These are phyloP conservation scores for Cardiospermum halicacabum DNA, from an alignment of 345 rosid genomes.

Conservation along the genomic window DNA sequence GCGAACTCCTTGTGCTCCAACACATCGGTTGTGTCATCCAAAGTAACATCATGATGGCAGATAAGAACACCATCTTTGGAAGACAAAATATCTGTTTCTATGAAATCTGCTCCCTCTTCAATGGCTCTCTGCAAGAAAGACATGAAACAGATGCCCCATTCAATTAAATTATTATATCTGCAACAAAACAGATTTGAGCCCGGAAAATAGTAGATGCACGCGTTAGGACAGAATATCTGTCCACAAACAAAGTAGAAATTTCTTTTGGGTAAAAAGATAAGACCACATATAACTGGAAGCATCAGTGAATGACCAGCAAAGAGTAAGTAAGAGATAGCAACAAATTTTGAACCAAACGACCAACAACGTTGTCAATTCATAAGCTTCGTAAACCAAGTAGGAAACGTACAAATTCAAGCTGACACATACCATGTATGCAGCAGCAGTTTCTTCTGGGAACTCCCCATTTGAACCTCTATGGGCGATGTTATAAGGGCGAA, in stretches of 20 bases:
- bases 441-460: constrained; percentile 90
- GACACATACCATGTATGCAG: constrained; percentile 65
- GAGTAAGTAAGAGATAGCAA: neutral
- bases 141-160: neutral
- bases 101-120: constrained; percentile 93
- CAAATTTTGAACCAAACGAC: constrained; percentile 1
- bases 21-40: constrained; percentile 71
- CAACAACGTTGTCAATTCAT: neutral
- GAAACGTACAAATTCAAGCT: neutral
- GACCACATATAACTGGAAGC: neutral
- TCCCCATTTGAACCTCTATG: constrained; percentile 98
- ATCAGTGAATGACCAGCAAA: neutral
- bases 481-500: constrained; percentile 82
- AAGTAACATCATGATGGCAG: constrained; percentile 76
- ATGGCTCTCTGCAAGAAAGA: constrained; percentile 70
- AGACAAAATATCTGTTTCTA: constrained; percentile 77
- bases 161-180: neutral
- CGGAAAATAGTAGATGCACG: neutral
- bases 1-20: constrained; percentile 74
- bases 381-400: neutral
- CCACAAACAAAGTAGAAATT: neutral
- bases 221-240: neutral
- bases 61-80: constrained; percentile 82
- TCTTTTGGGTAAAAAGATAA: neutral
- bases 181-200: neutral